phyloP scores from a whole-genome alignment of 495 filamentous ascomycete genomes.

The Tuber melanosporum region DNA sequence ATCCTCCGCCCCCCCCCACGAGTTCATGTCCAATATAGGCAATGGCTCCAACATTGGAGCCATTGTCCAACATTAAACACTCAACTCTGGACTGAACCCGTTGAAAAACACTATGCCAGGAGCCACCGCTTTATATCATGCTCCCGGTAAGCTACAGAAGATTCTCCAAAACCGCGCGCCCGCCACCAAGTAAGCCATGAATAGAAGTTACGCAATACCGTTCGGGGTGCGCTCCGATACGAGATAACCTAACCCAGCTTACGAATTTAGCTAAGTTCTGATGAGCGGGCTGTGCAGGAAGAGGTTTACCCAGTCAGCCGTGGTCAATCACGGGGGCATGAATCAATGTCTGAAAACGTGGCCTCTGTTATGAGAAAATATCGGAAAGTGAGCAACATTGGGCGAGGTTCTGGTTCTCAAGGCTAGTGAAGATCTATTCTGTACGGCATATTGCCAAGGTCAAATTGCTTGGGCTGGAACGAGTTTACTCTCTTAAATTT shows the following conservation, averaged over 20 bases:
- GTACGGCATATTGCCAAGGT: not conserved
- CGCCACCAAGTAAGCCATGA: not conserved
- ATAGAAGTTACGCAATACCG: not conserved
- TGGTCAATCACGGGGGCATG: not conserved
- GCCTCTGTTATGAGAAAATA: too few species aligned
- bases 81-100: not conserved
- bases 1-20: not conserved
- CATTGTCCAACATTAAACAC: not conserved
- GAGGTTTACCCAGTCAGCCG: not conserved
- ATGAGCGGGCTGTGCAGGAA: not conserved
- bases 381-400: not conserved
- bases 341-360: not conserved
- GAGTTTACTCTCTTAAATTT: not conserved
- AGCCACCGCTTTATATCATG: not conserved
- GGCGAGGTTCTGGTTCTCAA: not conserved
- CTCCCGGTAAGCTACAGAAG: not conserved
- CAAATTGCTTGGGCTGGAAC: not conserved
- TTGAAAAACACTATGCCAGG: not conserved
- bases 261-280: not conserved
- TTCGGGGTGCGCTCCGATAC: not conserved
- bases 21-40: not conserved
- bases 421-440: not conserved
- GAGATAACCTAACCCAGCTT: not conserved
- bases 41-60: not conserved
- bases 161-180: not conserved